Percentiles rank a stretch among this genome's conserved stretches.
Conservation (phyloP, 139 green algal species). For the Closterium sp. region DNA sequence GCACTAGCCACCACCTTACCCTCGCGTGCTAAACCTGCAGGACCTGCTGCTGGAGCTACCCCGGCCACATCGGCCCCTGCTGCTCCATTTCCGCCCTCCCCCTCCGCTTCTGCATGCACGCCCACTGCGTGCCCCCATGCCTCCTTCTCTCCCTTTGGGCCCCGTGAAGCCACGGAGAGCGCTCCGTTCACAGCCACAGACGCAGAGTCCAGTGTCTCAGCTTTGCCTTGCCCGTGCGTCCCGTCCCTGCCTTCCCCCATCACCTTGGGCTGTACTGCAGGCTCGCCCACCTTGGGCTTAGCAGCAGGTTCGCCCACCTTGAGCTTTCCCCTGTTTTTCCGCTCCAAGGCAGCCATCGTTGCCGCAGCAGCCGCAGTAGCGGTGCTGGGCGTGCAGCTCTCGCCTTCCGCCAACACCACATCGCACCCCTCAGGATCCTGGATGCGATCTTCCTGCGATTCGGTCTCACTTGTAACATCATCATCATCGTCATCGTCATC, state of each 20-base stretch:
- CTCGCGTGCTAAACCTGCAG: neutral
- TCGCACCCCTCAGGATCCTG: neutral
- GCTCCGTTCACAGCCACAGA: neutral
- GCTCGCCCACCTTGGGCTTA: neutral
- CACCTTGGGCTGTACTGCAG: neutral
- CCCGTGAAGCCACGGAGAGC: neutral
- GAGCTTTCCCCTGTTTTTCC: neutral
- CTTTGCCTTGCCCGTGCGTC: neutral
- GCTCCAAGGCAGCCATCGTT: neutral
- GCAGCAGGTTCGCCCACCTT: neutral
- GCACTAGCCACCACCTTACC: neutral
- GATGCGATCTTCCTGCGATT: neutral
- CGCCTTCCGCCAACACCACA: neutral
- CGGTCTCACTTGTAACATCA: neutral
- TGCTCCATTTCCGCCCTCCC: neutral
- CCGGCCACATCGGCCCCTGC: neutral
- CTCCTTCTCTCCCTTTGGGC: too few relatives aligned
- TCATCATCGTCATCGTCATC: neutral
- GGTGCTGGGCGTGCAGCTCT: neutral
- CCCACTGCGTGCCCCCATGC: neutral
- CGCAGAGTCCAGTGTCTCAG: neutral
- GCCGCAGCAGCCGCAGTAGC: neutral
- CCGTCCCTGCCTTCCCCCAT: neutral
- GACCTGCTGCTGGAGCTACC: neutral
- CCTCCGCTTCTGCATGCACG: neutral